Evolutionary conservation across 169 alveolate species (phyloP).

Genomic region (Amoebophrya sp.): DNA sequence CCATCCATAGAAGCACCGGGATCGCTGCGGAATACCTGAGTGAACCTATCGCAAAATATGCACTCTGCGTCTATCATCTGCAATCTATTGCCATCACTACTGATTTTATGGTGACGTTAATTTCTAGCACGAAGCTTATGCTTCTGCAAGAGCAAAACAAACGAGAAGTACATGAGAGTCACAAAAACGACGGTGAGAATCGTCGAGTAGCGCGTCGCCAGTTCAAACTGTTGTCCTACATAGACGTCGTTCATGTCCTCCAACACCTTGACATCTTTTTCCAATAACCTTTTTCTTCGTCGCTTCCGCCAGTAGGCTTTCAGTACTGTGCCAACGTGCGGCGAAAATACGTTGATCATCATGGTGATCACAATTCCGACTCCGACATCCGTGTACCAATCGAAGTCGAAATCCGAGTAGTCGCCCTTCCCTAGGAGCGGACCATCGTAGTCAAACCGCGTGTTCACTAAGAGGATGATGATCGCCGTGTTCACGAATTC

Average conservation of each 20-base stretch:
- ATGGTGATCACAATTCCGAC: neutral
- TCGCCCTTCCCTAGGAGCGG: constrained; percentile 13
- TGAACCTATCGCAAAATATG: too few species aligned
- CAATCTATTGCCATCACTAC: too few species aligned
- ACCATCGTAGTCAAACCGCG: neutral
- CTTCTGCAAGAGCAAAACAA: too few species aligned
- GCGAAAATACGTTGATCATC: constrained; percentile 18
- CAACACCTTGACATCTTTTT: neutral
- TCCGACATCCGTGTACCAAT: neutral
- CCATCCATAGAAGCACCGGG: neutral
- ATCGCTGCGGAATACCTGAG: constrained; percentile 7
- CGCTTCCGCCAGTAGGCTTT: neutral
- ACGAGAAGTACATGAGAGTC: constrained; percentile 8
- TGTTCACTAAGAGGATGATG: neutral
- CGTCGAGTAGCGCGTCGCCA: constrained; percentile 8
- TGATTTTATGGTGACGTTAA: too few species aligned
- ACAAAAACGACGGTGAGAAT: neutral
- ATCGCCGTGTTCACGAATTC: constrained; percentile 11
- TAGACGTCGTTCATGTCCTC: constrained; percentile 17
- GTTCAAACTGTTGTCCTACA: neutral
- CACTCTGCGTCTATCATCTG: too few species aligned
- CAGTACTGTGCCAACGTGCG: constrained; percentile 4
- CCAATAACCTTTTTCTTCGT: neutral
- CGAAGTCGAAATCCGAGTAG: neutral
- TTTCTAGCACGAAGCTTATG: too few species aligned